Evolutionary conservation across 371 early-diverging fungal genomes (phyloP).

Genomic region (Funneliformis caledonium): DNA sequence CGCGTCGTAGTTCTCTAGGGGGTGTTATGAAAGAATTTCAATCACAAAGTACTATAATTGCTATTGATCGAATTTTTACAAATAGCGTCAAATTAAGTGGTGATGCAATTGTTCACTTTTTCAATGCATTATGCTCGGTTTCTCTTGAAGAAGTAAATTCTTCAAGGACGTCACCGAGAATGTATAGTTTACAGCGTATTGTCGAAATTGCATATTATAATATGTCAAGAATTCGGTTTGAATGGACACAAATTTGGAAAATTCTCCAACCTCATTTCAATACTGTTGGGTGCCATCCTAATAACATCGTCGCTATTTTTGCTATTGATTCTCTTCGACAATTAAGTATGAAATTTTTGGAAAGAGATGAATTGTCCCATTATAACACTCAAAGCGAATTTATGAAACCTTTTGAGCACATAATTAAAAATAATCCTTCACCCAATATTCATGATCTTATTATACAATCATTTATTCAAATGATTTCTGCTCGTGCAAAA

Average conservation of each 20-base stretch:
- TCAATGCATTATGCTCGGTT: conserved; percentile 51
- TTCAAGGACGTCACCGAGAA: conserved; percentile 49
- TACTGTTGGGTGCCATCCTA: conserved; percentile 63
- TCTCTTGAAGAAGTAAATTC: conserved; percentile 51
- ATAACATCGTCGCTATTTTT: conserved; percentile 61
- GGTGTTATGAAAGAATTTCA: conserved; percentile 40
- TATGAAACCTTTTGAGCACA: conserved; percentile 71
- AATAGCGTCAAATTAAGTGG: conserved; percentile 54
- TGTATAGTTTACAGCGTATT: conserved; percentile 57
- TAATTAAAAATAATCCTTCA: conserved; percentile 63
- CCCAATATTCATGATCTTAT: conserved; percentile 65
- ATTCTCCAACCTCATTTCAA: conserved; percentile 71
- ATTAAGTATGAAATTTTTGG: conserved; percentile 73
- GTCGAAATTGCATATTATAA: conserved; percentile 59
- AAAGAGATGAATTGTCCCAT: conserved; percentile 74
- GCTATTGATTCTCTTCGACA: conserved; percentile 77
- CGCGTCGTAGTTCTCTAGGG: conserved; percentile 26
- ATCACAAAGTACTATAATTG: conserved; percentile 69
- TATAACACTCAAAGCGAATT: conserved; percentile 73
- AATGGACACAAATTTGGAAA: conserved; percentile 76
- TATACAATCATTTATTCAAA: conserved; percentile 51
- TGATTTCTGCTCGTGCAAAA: conserved; percentile 52
- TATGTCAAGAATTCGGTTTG: conserved; percentile 72
- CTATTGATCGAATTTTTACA: conserved; percentile 73
- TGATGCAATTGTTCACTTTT: conserved; percentile 51